Evolutionary conservation across 192 early-diverging fungal species (phyloP).

Genomic region (Umbelopsis isabellina): DNA sequence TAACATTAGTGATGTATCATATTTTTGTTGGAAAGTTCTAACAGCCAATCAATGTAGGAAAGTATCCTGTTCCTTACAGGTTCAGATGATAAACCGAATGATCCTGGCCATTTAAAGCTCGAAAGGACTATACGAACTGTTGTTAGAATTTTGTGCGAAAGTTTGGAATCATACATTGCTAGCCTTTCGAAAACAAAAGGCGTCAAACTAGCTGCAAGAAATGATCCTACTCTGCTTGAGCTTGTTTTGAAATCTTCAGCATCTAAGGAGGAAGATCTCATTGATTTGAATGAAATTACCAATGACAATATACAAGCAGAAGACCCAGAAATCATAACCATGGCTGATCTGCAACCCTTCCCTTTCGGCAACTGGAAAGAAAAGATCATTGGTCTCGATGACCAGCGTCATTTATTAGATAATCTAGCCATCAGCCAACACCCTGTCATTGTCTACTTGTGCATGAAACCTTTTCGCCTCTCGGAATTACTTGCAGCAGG

Average conservation of each 20-base stretch:
- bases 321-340: constrained; percentile 10
- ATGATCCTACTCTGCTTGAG: neutral
- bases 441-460: constrained; percentile 27
- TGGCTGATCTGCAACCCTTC: constrained; percentile 9
- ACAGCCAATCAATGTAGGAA: neutral
- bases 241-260: neutral
- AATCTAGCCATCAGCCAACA: constrained; percentile 13
- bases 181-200: neutral
- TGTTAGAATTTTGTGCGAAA: neutral
- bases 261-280: neutral
- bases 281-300: neutral
- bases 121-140: neutral
- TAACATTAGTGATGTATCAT: neutral
- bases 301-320: constrained; percentile 4
- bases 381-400: constrained; percentile 8
- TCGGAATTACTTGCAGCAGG: constrained; percentile 10
- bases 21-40: neutral
- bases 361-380: constrained; percentile 10
- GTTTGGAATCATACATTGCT: neutral
- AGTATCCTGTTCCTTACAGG: neutral
- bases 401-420: constrained; percentile 17
- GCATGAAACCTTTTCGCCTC: constrained; percentile 25
- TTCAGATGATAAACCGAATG: neutral
- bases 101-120: constrained; percentile 2
- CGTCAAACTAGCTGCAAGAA: no score